Conservation (phyloP, 192 early-diverging fungal species). For the Rhizoclosmatium sp. region DNA sequence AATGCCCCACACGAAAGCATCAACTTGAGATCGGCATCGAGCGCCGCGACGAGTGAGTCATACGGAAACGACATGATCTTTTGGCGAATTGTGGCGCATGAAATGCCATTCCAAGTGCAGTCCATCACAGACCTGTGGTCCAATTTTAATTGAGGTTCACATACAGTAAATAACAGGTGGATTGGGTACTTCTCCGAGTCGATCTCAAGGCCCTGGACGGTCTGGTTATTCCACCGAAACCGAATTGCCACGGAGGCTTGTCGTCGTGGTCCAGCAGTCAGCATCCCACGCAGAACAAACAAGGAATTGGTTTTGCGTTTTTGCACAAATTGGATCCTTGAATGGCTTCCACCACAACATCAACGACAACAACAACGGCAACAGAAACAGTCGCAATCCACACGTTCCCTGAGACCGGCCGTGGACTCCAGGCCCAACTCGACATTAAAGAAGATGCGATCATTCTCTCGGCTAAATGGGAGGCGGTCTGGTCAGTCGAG, state of each 20-base stretch:
- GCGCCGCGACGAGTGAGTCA: neutral
- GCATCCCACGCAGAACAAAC: neutral
- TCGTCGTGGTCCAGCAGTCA: neutral
- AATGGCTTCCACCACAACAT: neutral
- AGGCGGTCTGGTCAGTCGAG: slow-evolving; percentile 39
- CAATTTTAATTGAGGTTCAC: no score
- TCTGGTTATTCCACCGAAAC: neutral
- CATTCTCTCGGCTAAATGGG: slow-evolving; percentile 26
- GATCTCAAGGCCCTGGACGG: neutral
- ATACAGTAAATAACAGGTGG: no score
- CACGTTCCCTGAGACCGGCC: slow-evolving; percentile 41
- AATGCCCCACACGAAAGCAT: neutral
- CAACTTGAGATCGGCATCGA: neutral
- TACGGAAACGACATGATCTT: neutral
- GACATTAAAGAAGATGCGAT: slow-evolving; percentile 3
- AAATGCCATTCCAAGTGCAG: slow-evolving; percentile 18
- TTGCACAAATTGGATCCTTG: neutral
- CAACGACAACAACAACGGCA: neutral
- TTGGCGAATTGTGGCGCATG: neutral
- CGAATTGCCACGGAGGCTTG: neutral
- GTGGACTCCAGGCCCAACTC: slow-evolving; percentile 35
- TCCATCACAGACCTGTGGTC: neutral
- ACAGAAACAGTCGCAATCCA: neutral
- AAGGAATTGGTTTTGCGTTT: neutral
- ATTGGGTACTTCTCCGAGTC: neutral